Evolutionary conservation across 192 early-diverging fungal genomes (phyloP).

Genomic region (Cetraspora pellucida): DNA sequence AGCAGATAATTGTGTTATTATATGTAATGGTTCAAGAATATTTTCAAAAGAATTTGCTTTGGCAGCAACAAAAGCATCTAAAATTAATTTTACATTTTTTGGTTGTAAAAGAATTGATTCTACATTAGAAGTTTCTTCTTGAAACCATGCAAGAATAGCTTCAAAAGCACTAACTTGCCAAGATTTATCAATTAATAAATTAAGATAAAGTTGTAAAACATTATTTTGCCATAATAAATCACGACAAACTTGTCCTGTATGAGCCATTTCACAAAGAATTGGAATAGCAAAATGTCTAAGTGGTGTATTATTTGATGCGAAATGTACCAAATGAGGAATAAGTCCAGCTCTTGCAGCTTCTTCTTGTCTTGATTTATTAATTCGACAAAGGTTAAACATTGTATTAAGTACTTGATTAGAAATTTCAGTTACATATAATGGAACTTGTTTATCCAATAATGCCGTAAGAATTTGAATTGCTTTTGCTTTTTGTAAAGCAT

Average conservation of each 20-base stretch:
- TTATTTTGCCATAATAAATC: slow-evolving; percentile 52
- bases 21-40: slow-evolving; percentile 55
- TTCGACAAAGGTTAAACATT: slow-evolving; percentile 62
- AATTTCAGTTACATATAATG: slow-evolving; percentile 38
- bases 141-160: slow-evolving; percentile 57
- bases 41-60: slow-evolving; percentile 57
- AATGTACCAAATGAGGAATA: slow-evolving; percentile 56
- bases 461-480: slow-evolving; percentile 51
- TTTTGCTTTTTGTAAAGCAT: slow-evolving; percentile 48
- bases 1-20: slow-evolving; percentile 47
- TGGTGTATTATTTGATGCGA: slow-evolving; percentile 47
- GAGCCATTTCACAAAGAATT: slow-evolving; percentile 62
- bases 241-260: slow-evolving; percentile 53
- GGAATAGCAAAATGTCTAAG: slow-evolving; percentile 66
- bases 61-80: slow-evolving; percentile 46
- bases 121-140: slow-evolving; percentile 45
- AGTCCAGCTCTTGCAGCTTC: slow-evolving; percentile 56
- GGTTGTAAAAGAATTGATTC: slow-evolving; percentile 44
- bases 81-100: slow-evolving; percentile 40
- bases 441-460: slow-evolving; percentile 41
- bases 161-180: slow-evolving; percentile 67
- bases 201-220: slow-evolving; percentile 49
- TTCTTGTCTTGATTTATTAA: slow-evolving; percentile 59
- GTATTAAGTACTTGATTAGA: slow-evolving; percentile 62
- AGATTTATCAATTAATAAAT: slow-evolving; percentile 53